Evolutionary conservation across 306 rosid genomes (phyloP), one percentile per base, ranked within the genome.

Genomic region (Vachellia pachyceras): DNA sequence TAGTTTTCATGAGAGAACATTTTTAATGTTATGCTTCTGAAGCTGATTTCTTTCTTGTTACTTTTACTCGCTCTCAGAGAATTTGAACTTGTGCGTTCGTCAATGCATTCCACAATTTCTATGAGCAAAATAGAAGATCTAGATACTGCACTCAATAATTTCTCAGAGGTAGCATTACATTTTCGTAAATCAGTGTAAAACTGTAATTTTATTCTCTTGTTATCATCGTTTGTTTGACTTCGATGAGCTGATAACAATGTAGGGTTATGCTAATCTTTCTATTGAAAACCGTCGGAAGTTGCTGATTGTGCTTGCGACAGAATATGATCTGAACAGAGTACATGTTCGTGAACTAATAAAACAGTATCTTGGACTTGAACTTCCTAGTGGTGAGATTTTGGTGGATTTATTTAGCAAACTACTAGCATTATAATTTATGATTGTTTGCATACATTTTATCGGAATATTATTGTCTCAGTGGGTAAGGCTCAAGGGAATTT

Each of bases 291-390:
- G 99, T 63, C 84, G 84, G 79, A 89, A 79, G 80, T 78, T 95
- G 78, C 91, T 95, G 70, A 83, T 89, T 47, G 76, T 80, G 25
- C 97, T 95, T 78, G 93, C 97, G 72, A 89, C 91, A 84, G 97
- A 95, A 82, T 93, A 89, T 77, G 99, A 92, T 86, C 88, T 95
- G 60, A 89, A 95, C 80, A 86, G 99, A 79, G 79, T 82, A 4
- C 91, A 88, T 79, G 97, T 95, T 85, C 89, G 91, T 0, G 93
- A 88, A 64, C 80, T 93, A 83, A 87, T 95, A 42, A 90, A 88
- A 74, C 97, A 95, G 74, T 95, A 93, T 83, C 97, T 95, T 77
- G 97, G 91, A 77, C 92, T 91, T 77, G 90, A 89, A 83, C 88
- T 83, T 70, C 97, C 97, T 66, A 69, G 82, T 77, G 89, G 97